These are phyloP conservation scores for Neltuma alba DNA, from an alignment of 306 rosid species.

Conservation along the genomic window DNA sequence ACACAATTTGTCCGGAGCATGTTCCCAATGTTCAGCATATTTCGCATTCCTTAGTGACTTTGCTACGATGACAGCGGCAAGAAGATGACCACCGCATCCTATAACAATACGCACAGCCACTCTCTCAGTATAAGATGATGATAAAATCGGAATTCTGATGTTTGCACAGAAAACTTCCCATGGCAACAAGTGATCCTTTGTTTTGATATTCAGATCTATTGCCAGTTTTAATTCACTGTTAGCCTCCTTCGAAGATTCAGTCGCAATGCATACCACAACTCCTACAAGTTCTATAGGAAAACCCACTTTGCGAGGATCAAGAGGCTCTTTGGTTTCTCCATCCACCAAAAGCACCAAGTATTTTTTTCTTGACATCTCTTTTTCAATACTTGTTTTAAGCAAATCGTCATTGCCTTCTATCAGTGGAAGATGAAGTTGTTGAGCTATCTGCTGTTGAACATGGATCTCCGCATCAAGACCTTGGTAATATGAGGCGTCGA, in stretches of 20 bases:
- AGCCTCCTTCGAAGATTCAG: background rate
- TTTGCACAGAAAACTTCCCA: constrained; percentile 4
- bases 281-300: background rate
- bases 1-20: background rate
- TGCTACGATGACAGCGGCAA: constrained; percentile 13
- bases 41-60: background rate
- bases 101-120: background rate
- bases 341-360: constrained; percentile 14
- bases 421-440: background rate
- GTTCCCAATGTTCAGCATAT: background rate
- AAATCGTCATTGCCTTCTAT: background rate
- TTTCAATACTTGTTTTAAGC: background rate
- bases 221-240: background rate
- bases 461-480: background rate
- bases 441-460: background rate
- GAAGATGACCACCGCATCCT: constrained; percentile 26
- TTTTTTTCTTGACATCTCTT: background rate
- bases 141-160: background rate
- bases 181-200: constrained; percentile 8
- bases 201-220: constrained; percentile 17
- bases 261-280: background rate
- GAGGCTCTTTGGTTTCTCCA: background rate
- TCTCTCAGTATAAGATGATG: background rate
- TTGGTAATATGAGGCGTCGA: background rate
- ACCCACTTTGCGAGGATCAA: background rate